Conservation (phyloP, 805 yeast genomes). For the Tetrapisispora namnaoensis region DNA sequence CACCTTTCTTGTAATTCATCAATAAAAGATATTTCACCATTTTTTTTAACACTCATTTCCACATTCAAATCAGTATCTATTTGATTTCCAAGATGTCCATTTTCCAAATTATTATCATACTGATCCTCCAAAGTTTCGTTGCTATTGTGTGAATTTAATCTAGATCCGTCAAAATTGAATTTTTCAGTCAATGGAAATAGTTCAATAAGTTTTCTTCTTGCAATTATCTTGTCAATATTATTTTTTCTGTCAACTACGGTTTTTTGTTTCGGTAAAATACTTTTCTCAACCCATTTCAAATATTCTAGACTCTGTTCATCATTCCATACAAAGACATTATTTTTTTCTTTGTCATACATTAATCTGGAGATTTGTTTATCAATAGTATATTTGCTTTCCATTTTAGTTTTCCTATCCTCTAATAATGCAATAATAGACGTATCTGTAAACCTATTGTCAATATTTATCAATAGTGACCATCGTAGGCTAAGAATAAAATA, state of each 20-base stretch:
- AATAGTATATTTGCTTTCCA: slow-evolving; percentile 1
- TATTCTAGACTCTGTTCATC: slow-evolving; percentile 15
- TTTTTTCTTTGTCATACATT: slow-evolving; percentile 2
- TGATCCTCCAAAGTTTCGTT: neutral
- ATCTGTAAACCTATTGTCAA: slow-evolving; percentile 7
- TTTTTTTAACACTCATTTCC: neutral
- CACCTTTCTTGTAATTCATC: slow-evolving; percentile 21
- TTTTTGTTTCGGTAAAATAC: slow-evolving; percentile 13
- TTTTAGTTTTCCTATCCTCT: neutral
- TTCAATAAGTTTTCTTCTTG: slow-evolving; percentile 20
- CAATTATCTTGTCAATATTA: slow-evolving; percentile 25
- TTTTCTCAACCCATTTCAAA: slow-evolving; percentile 23
- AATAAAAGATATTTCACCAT: slow-evolving; percentile 7
- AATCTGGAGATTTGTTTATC: slow-evolving; percentile 5
- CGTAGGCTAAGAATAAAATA: slow-evolving; percentile 17
- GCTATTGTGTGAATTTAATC: neutral
- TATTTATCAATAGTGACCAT: slow-evolving; percentile 14
- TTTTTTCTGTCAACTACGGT: slow-evolving; percentile 5
- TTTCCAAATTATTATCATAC: neutral
- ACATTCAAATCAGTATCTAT: neutral
- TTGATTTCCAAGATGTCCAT: neutral
- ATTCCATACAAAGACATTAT: slow-evolving; percentile 14
- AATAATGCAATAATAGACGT: slow-evolving; percentile 5
- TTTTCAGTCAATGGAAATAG: slow-evolving; percentile 18
- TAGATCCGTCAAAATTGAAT: neutral